Conservation (phyloP, 1,139 yeast genomes). For the Candida pseudocylindracea region DNA sequence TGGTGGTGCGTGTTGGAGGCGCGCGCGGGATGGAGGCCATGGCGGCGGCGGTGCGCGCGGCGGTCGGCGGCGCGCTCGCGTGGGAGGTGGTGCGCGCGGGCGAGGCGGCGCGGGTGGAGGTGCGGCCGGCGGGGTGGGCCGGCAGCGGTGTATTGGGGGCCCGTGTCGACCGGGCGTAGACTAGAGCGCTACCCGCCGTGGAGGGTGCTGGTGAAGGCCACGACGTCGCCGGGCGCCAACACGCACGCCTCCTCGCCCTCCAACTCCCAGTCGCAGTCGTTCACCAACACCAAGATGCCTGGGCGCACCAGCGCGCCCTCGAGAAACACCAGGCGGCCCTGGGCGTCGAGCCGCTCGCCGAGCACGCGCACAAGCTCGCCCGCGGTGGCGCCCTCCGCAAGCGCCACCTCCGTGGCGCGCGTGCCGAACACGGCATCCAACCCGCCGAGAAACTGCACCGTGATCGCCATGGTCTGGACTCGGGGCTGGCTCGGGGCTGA, state of each 20-base stretch:
- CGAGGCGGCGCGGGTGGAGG: constrained; percentile 6
- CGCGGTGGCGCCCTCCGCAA: constrained; percentile 22
- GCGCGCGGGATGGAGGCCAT: constrained; percentile 21
- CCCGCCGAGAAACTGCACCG: constrained; percentile 26
- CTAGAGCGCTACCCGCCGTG: constrained; percentile 52
- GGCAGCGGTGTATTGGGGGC: constrained; percentile 65
- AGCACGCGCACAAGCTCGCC: constrained; percentile 35
- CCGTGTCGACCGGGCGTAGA: constrained; percentile 19
- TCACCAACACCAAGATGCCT: constrained; percentile 76
- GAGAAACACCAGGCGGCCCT: constrained; percentile 51
- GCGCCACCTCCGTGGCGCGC: constrained; percentile 23
- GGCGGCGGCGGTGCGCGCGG: constrained; percentile 10
- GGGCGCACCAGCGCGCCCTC: constrained; percentile 74
- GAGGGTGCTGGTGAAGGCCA: constrained; percentile 78
- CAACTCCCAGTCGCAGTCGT: constrained; percentile 94
- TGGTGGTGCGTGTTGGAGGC: constrained; percentile 25
- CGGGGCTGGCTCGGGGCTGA: too few relatives aligned
- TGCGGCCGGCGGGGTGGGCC: constrained; percentile 43
- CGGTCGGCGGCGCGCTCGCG: constrained; percentile 9
- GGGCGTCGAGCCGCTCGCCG: constrained; percentile 29
- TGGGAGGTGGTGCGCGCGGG: constrained; percentile 15
- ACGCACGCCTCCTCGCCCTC: constrained; percentile 74
- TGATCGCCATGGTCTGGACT: constrained; percentile 3
- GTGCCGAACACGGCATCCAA: constrained; percentile 41
- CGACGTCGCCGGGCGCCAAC: constrained; percentile 51